Base-by-base conservation (phyloP, 1,139 yeast species). In the Casaregolazyma suthepensis region DNA sequence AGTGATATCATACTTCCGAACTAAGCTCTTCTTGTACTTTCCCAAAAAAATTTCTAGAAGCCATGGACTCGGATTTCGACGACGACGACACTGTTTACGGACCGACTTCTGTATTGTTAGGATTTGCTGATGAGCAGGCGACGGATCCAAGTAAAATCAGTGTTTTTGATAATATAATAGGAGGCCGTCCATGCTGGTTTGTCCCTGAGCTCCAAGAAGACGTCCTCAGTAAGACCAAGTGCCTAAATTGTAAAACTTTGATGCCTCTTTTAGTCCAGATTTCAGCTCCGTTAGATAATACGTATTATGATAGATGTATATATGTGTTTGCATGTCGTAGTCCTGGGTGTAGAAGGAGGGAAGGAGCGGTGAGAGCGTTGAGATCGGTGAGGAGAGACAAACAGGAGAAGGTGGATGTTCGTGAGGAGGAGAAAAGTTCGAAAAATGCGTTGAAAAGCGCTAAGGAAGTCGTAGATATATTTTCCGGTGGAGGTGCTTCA, bases 191-290 rank as follows among this genome's bases (percentile, higher is more conserved):
- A 3, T 65, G 78, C 2, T 79, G 82, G 82, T 70, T 85, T 46
- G 40, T 26, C 2, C 2, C 40, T 13, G 17, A 35, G 13, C n/a
- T 15, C 7, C 17, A 3, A 2, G 17, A 35, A 12, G 17, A 35
- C 2, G 17, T 35, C 17, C 37, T 47, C 22, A 45, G 38, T 15
- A 78, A 79, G 56, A 62, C 83, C 3, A 70, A 71, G 40, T 93
- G 99, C 72, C 80, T 78, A 51, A 77, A 76, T 55, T 93, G 99
- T 71, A 68, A 72, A 0, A 68, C 72, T 12, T 71, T 76, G 35
- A 75, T 89, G 85, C 82, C 87, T 7, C 71, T 91, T 50, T 72
- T 90, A 43, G 71, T 84, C 1, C 98, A 93, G 67, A 85, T 93
- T 1, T 85, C 78, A 69, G 85, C 96, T 1, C 94, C 95, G 1